Base-by-base conservation (phyloP, 768 basidiomycete species). In the Leccinum incarnatum region DNA sequence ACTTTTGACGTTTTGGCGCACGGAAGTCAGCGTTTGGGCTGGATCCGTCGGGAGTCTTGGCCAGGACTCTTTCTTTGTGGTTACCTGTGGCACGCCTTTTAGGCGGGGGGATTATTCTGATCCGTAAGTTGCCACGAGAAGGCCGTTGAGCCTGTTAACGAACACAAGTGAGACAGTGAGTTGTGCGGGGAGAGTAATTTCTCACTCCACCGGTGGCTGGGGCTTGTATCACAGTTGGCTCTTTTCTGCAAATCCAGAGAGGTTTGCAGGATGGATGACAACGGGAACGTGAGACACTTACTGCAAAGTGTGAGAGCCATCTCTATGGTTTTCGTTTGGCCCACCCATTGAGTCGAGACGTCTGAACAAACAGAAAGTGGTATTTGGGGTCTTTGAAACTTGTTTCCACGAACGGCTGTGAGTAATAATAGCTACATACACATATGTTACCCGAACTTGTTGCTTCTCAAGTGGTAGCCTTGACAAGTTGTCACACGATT, bases 301-400 rank as follows among this genome's bases (percentile, higher is more conserved):
- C 72, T 17, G 9, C 4, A 62, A 53, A 37, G 51, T 21, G 53
- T 48, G 57, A 14, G 74, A 72, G 47, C 71, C 74, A 47, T 74
- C 72, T 64, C 72, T 74, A 51, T 60, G 49, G 63, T 68, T 70
- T 29, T 25, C 3, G 23, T 23, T 21, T 21, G 69, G 62, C 3
- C 36, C 55, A 37, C 58, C 10, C 19, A 36, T n/a, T 1, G 60
- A 48, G 17, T 59, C 65, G 48, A 21, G 21, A 21, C 21, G 21
- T 21, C 21, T 21, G 21, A 21, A 21, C 21, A 21, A 21, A 21
- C 21, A n/a, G n/a, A n/a, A n/a, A n/a, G n/a, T 21, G 21, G 21
- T 21, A 21, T 21, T 21, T 21, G 21, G 21, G 21, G 21, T 21
- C 21, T 21, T 21, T 21, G 21, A 21, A 21, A 21, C 21, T 21